Percentiles rank a stretch among this genome's conserved stretches.
phyloP scores from a whole-genome alignment of 2,329 filamentous ascomycete species.

The Neofusicoccum sp. region DNA sequence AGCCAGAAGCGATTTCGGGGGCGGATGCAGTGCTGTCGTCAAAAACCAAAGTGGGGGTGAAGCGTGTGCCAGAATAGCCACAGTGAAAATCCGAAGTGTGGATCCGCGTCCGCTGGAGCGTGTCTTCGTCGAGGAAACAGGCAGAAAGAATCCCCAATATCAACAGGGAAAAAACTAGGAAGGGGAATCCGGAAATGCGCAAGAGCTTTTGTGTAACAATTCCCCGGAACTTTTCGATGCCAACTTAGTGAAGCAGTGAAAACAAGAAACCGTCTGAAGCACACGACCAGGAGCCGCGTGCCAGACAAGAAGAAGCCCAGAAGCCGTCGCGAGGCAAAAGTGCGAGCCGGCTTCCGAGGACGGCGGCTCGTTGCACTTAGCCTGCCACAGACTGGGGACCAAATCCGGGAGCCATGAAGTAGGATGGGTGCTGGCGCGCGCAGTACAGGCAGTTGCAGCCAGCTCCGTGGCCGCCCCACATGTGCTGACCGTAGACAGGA shows the following conservation, averaged over 20 bases:
- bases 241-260: slow-evolving; percentile 12
- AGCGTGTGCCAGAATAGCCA: slow-evolving; percentile 3
- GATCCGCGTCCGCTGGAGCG: slow-evolving; percentile 18
- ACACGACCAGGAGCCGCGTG: neutral
- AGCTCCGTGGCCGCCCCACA: slow-evolving; percentile 37
- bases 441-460: slow-evolving; percentile 40
- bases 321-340: neutral
- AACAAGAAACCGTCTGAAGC: slow-evolving; percentile 6
- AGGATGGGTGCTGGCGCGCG: slow-evolving; percentile 36
- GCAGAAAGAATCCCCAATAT: slow-evolving; percentile 11
- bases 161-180: slow-evolving; percentile 10
- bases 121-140: slow-evolving; percentile 18
- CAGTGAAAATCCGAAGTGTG: slow-evolving; percentile 10
- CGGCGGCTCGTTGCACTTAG: slow-evolving; percentile 16
- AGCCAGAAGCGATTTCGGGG: slow-evolving; percentile 12
- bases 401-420: slow-evolving; percentile 40
- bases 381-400: slow-evolving; percentile 40
- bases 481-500: slow-evolving; percentile 35
- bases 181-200: slow-evolving; percentile 13
- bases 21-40: slow-evolving; percentile 16
- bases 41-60: slow-evolving; percentile 12
- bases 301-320: slow-evolving; percentile 5
- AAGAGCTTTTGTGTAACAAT: slow-evolving; percentile 18
- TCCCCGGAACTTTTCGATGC: slow-evolving; percentile 17
- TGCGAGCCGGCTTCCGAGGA: neutral